These are phyloP conservation scores for Hordeum marinum DNA, from an alignment of 176 grass and related monocot species.

Conservation along the genomic window DNA sequence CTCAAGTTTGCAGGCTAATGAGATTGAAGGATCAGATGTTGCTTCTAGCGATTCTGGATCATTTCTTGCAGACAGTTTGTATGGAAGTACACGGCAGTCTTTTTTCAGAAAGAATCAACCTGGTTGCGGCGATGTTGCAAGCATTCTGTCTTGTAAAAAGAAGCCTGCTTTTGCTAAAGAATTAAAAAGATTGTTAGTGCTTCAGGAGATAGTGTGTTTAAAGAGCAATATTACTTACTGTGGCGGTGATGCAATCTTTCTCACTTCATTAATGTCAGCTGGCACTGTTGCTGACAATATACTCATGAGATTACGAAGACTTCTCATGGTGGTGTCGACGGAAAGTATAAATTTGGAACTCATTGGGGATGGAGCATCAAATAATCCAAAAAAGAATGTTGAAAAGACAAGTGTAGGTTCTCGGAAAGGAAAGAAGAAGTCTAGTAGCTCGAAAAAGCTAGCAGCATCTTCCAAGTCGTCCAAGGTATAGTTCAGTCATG, in stretches of 20 bases:
- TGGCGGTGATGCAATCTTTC: slow-evolving; percentile 53
- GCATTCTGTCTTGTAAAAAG: slow-evolving; percentile 38
- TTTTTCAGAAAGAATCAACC: slow-evolving; percentile 56
- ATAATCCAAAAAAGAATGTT: slow-evolving; percentile 40
- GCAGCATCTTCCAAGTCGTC: slow-evolving; percentile 38
- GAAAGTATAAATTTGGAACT: slow-evolving; percentile 90
- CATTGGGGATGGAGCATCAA: slow-evolving; percentile 60
- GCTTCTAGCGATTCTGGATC: slow-evolving; percentile 46
- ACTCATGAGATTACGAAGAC: slow-evolving; percentile 55
- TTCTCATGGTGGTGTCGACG: slow-evolving; percentile 67
- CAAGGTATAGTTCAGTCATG: slow-evolving; percentile 44
- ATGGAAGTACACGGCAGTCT: slow-evolving; percentile 44
- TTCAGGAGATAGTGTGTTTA: slow-evolving; percentile 66
- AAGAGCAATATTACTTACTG: slow-evolving; percentile 45
- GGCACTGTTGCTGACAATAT: slow-evolving; percentile 59
- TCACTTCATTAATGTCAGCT: slow-evolving; percentile 69
- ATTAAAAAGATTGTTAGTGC: slow-evolving; percentile 54
- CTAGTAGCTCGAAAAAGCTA: slow-evolving; percentile 60
- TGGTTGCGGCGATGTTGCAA: slow-evolving; percentile 40
- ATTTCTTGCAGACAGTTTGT: slow-evolving; percentile 31
- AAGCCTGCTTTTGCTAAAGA: slow-evolving; percentile 32
- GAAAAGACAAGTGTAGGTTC: slow-evolving; percentile 38
- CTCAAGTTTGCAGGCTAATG: slow-evolving; percentile 80
- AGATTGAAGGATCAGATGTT: slow-evolving; percentile 57
- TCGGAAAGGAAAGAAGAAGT: slow-evolving; percentile 88